phyloP scores from a whole-genome alignment of 306 rosid species.

The Begonia loranthoides region DNA sequence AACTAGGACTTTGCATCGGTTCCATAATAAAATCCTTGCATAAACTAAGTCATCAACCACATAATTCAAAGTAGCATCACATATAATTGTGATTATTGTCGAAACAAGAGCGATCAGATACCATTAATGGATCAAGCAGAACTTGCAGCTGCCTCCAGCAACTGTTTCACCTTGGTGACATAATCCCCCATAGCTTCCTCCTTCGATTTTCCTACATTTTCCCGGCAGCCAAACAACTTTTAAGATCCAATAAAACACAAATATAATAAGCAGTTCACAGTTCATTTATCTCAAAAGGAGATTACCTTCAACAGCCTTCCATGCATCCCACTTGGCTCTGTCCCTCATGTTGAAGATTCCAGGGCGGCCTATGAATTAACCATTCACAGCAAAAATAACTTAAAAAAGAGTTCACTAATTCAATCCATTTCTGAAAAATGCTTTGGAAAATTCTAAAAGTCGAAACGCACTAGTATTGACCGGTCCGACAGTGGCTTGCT shows the following conservation, averaged over 20 bases:
- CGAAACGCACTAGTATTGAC: constrained; percentile 51
- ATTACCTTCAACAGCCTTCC: constrained; percentile 91
- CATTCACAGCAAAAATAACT: constrained; percentile 1
- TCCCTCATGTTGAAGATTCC: constrained; percentile 78
- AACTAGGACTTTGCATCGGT: too few species aligned
- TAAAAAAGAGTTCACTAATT: background rate
- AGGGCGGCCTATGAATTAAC: constrained; percentile 63
- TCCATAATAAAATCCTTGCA: too few species aligned
- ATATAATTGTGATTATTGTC: background rate
- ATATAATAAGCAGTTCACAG: background rate
- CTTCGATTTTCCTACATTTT: constrained; percentile 58
- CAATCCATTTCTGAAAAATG: too few species aligned
- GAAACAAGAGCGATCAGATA: background rate
- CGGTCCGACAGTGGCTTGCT: constrained; percentile 86
- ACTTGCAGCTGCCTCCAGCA: constrained; percentile 56
- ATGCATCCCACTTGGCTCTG: constrained; percentile 97
- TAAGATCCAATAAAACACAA: background rate
- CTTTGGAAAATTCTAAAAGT: too few species aligned
- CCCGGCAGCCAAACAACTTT: background rate
- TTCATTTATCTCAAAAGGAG: background rate
- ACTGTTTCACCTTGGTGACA: constrained; percentile 86
- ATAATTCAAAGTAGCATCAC: background rate
- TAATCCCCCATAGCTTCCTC: constrained; percentile 85
- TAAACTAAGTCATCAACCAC: background rate
- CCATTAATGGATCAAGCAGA: constrained; percentile 20